Conservation (phyloP, 2,329 filamentous ascomycete genomes). For the Fusarium succisae region DNA sequence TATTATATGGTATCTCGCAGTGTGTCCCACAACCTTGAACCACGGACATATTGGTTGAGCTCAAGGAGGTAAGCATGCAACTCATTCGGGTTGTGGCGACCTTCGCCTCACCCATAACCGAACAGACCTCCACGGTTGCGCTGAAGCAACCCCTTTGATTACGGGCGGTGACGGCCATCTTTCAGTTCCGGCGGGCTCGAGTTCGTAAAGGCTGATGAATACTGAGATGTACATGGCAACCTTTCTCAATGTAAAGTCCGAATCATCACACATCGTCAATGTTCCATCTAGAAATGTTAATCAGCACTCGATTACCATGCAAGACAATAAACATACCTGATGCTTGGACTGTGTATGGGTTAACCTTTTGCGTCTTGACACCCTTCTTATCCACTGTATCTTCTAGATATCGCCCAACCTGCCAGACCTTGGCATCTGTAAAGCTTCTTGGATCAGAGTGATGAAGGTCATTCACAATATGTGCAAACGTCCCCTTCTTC, state of each 20-base stretch:
- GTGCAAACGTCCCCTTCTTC: slow-evolving; percentile 48
- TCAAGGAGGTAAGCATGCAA: neutral
- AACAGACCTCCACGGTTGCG: slow-evolving; percentile 41
- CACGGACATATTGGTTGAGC: neutral
- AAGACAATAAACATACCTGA: slow-evolving; percentile 44
- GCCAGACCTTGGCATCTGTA: slow-evolving; percentile 49
- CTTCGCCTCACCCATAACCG: slow-evolving; percentile 49
- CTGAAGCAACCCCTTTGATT: slow-evolving; percentile 40
- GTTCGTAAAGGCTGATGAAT: slow-evolving; percentile 51
- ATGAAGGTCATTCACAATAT: slow-evolving; percentile 47
- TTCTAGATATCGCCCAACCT: slow-evolving; percentile 46
- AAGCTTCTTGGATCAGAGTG: slow-evolving; percentile 48
- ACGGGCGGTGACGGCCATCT: slow-evolving; percentile 42
- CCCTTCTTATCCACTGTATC: slow-evolving; percentile 40
- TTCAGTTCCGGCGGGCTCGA: slow-evolving; percentile 43
- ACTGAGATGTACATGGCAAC: slow-evolving; percentile 48
- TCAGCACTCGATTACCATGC: neutral
- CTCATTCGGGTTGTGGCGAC: slow-evolving; percentile 5
- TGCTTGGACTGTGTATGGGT: slow-evolving; percentile 44
- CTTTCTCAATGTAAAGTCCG: slow-evolving; percentile 46
- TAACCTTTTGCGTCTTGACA: slow-evolving; percentile 25
- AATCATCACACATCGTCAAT: slow-evolving; percentile 47
- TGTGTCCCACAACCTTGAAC: neutral
- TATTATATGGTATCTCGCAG: neutral
- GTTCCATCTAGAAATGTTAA: slow-evolving; percentile 43